Base-by-base conservation (phyloP, 805 yeast species). In the Metschnikowia reukaufii region DNA sequence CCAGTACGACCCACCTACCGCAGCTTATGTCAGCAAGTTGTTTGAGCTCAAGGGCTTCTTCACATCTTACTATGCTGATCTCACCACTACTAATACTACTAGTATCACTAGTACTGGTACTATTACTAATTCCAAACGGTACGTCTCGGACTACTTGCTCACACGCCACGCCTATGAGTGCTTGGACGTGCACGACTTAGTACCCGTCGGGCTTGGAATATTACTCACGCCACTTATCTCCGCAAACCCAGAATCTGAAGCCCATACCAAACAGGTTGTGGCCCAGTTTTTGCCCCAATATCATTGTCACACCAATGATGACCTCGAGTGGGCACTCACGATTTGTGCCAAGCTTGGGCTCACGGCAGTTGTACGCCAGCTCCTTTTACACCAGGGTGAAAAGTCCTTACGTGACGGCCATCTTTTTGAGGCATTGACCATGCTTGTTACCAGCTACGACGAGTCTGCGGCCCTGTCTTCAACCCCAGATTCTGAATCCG, bases 271-370 rank as follows among this genome's bases (percentile, higher is more conserved):
- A 37, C 50, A 56, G 13, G 73, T 79, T 0, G 72, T 86, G 30
- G 74, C 80, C 4, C 82, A 80, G 49, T 73, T 79, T 39, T 65
- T 86, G 30, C 88, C 88, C 4, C 74, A 73, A 18, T 86, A 72
- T 59, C 72, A 82, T 36, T 82, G 82, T 57, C 67, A 75, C 44
- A 82, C 83, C 7, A 84, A 83, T 58, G 91, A 86, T 60, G 95
- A 86, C 60, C 73, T 84, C 50, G 94, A 86, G 62, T 86, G 92
- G 92, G 78, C 84, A 37, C 67, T 86, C 42, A 78, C 88, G 2
- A 70, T 86, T 4, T 85, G 92, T 67, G 86, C 90, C 10, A 76
- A 83, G 55, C 70, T 86, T 61, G 79, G 77, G 55, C 62, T 86
- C 35, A 72, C 81, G n/a, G 66, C 74, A 6, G 81, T 86, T 10